Evolutionary conservation across 495 filamentous ascomycete genomes (phyloP).

Genomic region (Hypoxylon trugodes): DNA sequence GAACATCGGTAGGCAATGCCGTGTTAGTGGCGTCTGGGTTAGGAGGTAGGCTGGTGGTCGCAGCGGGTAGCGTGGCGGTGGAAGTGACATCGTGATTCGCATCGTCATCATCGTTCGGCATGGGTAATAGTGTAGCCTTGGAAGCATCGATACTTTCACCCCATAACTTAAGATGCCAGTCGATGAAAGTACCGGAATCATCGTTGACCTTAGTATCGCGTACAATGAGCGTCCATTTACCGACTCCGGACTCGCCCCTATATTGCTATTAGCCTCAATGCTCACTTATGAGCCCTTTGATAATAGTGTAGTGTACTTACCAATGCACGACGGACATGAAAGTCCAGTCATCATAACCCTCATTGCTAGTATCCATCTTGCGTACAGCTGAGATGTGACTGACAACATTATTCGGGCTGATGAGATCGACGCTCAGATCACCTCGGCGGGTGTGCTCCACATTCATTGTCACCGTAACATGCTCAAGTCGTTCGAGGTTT

Average conservation of each 20-base stretch:
- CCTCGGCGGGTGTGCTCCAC: conserved; percentile 84
- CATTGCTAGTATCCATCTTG: conserved; percentile 64
- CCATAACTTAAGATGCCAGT: conserved; percentile 96
- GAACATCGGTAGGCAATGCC: conserved; percentile 52
- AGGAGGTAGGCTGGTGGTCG: conserved; percentile 51
- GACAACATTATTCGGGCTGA: conserved; percentile 81
- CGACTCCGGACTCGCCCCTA: conserved; percentile 89
- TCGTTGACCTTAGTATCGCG: conserved; percentile 86
- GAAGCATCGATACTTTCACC: conserved; percentile 81
- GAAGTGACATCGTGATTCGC: conserved; percentile 71
- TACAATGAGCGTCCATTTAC: conserved; percentile 89
- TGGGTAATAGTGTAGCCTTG: conserved; percentile 74
- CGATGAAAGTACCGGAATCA: conserved; percentile 76
- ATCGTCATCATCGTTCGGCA: conserved; percentile 86
- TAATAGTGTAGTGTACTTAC: conserved; percentile 58
- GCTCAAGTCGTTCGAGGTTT: conserved; percentile 86
- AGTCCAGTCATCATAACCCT: conserved; percentile 95
- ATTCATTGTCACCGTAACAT: conserved; percentile 98
- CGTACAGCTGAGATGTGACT: conserved; percentile 84
- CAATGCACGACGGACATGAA: conserved; percentile 99
- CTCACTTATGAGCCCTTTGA: no score
- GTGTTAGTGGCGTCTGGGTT: conserved; percentile 39
- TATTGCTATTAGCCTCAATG: conserved; percentile 28
- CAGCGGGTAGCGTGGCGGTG: conserved; percentile 51
- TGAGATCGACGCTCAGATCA: conserved; percentile 90